phyloP scores from a whole-genome alignment of 1,284 basidiomycete genomes.

The Phlebopus sp. region DNA sequence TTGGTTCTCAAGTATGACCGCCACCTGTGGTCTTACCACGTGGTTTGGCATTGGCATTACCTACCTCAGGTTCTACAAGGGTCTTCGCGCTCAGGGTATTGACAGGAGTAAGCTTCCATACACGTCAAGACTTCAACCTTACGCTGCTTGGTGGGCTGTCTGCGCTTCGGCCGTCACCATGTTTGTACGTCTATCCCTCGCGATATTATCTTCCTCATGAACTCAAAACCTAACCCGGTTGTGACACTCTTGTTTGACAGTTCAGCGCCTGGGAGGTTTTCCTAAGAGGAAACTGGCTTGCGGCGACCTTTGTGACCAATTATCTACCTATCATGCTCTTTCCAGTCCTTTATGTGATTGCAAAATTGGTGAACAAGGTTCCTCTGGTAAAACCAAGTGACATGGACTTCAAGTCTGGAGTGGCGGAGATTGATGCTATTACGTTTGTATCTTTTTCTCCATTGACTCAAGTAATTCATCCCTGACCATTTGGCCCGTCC shows the following conservation, averaged over 20 bases:
- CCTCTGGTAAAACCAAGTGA: conserved; percentile 38
- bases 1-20: conserved; percentile 53
- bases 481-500: background rate
- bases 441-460: conserved; percentile 29
- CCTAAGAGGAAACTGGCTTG: conserved; percentile 36
- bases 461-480: background rate
- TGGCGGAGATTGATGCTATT: conserved; percentile 51
- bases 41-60: conserved; percentile 65
- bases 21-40: conserved; percentile 48
- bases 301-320: conserved; percentile 41
- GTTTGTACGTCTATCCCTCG: conserved; percentile 31
- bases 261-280: conserved; percentile 47
- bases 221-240: background rate
- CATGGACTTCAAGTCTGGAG: conserved; percentile 57
- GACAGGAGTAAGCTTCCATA: conserved; percentile 52
- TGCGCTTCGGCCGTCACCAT: conserved; percentile 36
- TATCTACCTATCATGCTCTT: conserved; percentile 64
- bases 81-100: conserved; percentile 55
- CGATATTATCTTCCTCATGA: background rate
- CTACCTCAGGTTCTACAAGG: conserved; percentile 60
- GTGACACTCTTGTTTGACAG: conserved; percentile 11
- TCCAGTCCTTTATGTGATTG: conserved; percentile 51
- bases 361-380: conserved; percentile 40
- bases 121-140: conserved; percentile 43
- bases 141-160: conserved; percentile 43